A percentile compares a stretch with the other conserved stretches of the same genome.
These are phyloP conservation scores for Saxispiralis lemnorum DNA, from an alignment of 495 filamentous ascomycete genomes.

Conservation along the genomic window DNA sequence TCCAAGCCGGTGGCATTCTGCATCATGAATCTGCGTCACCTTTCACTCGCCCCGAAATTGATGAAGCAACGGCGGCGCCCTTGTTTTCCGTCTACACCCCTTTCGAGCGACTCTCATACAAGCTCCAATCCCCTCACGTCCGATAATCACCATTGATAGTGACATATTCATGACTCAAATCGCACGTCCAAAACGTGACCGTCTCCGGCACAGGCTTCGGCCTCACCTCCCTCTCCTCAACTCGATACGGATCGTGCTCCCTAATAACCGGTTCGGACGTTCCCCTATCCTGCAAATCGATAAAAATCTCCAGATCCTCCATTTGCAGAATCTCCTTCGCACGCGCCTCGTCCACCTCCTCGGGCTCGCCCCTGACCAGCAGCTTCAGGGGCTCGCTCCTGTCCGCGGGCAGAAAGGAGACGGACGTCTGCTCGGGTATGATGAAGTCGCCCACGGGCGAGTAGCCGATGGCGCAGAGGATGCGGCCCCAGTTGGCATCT, in stretches of 20 bases:
- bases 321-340: conserved; percentile 73
- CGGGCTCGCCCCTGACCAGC: conserved; percentile 78
- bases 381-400: conserved; percentile 66
- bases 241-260: too few relatives aligned
- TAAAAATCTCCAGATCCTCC: conserved; percentile 38
- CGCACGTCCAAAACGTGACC: conserved; percentile 74
- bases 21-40: too few relatives aligned
- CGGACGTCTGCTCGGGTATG: conserved; percentile 67
- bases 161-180: conserved; percentile 94
- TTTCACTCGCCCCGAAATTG: too few relatives aligned
- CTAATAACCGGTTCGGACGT: too few relatives aligned
- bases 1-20: too few relatives aligned
- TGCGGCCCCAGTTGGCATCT: conserved; percentile 97
- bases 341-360: conserved; percentile 73
- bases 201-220: too few relatives aligned
- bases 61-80: too few relatives aligned
- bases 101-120: neutral
- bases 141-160: conserved; percentile 89
- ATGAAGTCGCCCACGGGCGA: conserved; percentile 37
- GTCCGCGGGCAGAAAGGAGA: conserved; percentile 78
- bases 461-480: conserved; percentile 88
- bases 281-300: conserved; percentile 25
- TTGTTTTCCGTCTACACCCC: too few relatives aligned
- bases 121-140: conserved; percentile 39
- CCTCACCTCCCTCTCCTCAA: too few relatives aligned